A percentile compares a stretch with the other conserved stretches of the same genome.
phyloP scores from a whole-genome alignment of 164 flowering plant species.

The Piper betle region DNA sequence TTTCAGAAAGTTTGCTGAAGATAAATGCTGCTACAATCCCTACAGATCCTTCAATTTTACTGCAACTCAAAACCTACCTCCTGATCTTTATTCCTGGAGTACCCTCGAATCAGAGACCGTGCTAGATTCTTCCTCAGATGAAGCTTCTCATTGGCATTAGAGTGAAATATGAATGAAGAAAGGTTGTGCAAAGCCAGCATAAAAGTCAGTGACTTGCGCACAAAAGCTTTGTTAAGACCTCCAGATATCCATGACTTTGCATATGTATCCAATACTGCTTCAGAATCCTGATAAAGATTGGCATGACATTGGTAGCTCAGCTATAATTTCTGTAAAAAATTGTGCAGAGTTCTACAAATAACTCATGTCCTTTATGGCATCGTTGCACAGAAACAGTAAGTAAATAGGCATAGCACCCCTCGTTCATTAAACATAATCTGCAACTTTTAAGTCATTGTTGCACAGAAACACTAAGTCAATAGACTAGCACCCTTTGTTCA shows the following conservation, averaged over 20 bases:
- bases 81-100: conserved; percentile 43
- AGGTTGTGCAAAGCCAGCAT: conserved; percentile 70
- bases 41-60: too few relatives aligned
- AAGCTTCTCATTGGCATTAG: conserved; percentile 17
- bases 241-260: conserved; percentile 80
- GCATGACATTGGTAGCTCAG: not conserved
- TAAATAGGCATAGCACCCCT: too few relatives aligned
- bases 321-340: not conserved
- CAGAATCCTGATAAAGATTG: conserved; percentile 42
- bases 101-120: conserved; percentile 69
- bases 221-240: conserved; percentile 69
- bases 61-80: conserved; percentile 45
- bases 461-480: too few relatives aligned
- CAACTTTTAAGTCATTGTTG: too few relatives aligned
- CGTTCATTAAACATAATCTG: too few relatives aligned
- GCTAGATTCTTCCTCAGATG: conserved; percentile 39
- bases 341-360: too few relatives aligned
- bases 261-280: conserved; percentile 69
- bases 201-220: conserved; percentile 45
- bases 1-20: too few relatives aligned
- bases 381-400: too few relatives aligned
- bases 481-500: too few relatives aligned
- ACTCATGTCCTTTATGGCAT: too few relatives aligned
- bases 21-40: too few relatives aligned
- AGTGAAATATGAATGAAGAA: conserved; percentile 46